phyloP scores from a whole-genome alignment of 306 rosid species.

The Morella rubra region DNA sequence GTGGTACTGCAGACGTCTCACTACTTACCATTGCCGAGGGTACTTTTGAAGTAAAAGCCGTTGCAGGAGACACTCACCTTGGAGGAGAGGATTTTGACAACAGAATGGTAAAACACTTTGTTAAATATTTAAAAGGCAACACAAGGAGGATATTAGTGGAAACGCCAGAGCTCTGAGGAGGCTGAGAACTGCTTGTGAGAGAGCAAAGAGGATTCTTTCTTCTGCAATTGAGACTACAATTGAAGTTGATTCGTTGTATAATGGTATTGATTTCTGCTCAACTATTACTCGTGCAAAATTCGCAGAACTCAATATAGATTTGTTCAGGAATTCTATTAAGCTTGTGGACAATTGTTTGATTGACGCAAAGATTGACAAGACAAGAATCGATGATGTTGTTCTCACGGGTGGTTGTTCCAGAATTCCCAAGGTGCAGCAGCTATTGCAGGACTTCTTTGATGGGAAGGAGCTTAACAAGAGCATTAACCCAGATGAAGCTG shows the following conservation, averaged over 20 bases:
- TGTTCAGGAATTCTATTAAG: slow-evolving; percentile 15
- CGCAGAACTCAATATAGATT: slow-evolving; percentile 18
- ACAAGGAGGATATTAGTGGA: slow-evolving; percentile 15
- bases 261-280: slow-evolving; percentile 16
- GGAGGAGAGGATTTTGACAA: slow-evolving; percentile 38
- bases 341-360: slow-evolving; percentile 28
- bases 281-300: slow-evolving; percentile 23
- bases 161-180: neutral
- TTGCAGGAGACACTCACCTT: slow-evolving; percentile 38
- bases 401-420: slow-evolving; percentile 21
- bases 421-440: slow-evolving; percentile 26
- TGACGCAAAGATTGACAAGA: slow-evolving; percentile 26
- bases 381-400: slow-evolving; percentile 6
- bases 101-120: slow-evolving; percentile 28
- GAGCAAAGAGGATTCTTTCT: slow-evolving; percentile 12
- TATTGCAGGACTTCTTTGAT: slow-evolving; percentile 24
- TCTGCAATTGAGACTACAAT: neutral
- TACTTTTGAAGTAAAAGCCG: slow-evolving; percentile 1
- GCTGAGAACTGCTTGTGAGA: slow-evolving; percentile 16
- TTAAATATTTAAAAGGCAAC: slow-evolving; percentile 22
- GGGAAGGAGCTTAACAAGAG: slow-evolving; percentile 31
- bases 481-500: slow-evolving; percentile 25
- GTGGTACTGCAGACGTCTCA: slow-evolving; percentile 22
- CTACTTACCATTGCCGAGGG: neutral
- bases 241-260: slow-evolving; percentile 6